Percentiles rank a stretch among this genome's conserved stretches.
These are phyloP conservation scores for Phytophthora citricola DNA, from an alignment of 352 stramenopile genomes.

Conservation along the genomic window DNA sequence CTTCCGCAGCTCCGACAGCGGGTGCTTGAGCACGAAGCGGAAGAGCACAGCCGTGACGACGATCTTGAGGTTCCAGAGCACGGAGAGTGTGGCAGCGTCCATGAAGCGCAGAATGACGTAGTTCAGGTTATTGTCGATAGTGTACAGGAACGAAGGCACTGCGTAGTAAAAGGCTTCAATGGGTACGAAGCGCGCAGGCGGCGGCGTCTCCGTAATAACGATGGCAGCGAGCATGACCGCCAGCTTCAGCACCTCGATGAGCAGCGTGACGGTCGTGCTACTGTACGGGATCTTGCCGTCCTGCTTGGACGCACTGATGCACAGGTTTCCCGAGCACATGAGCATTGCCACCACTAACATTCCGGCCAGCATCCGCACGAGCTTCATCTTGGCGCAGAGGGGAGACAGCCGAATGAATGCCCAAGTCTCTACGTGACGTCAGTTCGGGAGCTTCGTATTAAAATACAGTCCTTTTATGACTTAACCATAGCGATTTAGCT, in stretches of 20 bases:
- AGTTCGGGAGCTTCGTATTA: not conserved
- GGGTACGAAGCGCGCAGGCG: slow-evolving; percentile 52
- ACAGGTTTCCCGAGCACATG: slow-evolving; percentile 83
- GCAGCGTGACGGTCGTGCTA: slow-evolving; percentile 84
- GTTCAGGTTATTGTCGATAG: slow-evolving; percentile 90
- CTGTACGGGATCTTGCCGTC: slow-evolving; percentile 82
- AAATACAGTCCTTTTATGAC: not conserved
- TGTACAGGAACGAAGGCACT: slow-evolving; percentile 85
- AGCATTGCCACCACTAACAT: slow-evolving; percentile 76
- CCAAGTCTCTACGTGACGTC: slow-evolving; percentile 29
- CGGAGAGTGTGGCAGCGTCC: slow-evolving; percentile 84
- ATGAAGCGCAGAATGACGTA: slow-evolving; percentile 90
- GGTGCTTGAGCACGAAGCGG: slow-evolving; percentile 79
- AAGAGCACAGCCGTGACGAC: slow-evolving; percentile 87
- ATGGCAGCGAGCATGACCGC: slow-evolving; percentile 54
- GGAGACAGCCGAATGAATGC: not conserved
- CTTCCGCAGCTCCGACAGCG: slow-evolving; percentile 73
- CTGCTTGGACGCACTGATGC: slow-evolving; percentile 86
- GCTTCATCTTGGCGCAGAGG: slow-evolving; percentile 28
- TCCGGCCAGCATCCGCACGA: slow-evolving; percentile 58
- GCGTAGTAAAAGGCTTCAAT: slow-evolving; percentile 78
- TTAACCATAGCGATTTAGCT: slow-evolving; percentile 1
- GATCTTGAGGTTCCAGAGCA: slow-evolving; percentile 92
- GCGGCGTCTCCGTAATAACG: slow-evolving; percentile 42
- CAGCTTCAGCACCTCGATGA: slow-evolving; percentile 88